Evolutionary conservation across 768 basidiomycete species (phyloP), one percentile per base, ranked within the genome.

Genomic region (Kwoniella sp.): DNA sequence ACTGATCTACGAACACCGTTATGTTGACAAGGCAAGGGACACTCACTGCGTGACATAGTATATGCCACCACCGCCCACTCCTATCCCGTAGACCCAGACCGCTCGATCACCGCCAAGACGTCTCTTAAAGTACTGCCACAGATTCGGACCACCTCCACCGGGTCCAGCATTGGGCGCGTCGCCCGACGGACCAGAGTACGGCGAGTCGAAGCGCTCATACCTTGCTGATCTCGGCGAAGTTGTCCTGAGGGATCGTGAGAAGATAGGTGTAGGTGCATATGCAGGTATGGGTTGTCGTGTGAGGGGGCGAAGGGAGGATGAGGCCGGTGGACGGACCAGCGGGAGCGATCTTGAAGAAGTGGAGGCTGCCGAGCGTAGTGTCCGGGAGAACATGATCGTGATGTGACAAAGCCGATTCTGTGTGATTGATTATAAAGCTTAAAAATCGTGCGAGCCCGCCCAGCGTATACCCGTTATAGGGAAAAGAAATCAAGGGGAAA

Each of bases 1-100:
- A 56, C 20, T 9, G 20, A 9, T 52, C 48, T n/a, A 41, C 4
- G 25, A 31, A 47, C 2, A 34, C 2, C 7, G 30, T 31, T 2
- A 45, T 2, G 23, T n/a, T 25, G 17, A 23, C 4, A 2, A 41
- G 22, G 22, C 26, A 4, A 4, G 30, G 25, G 51, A 23, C 17
- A 60, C 78, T 63, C 29, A 79, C 78, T 80, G 79, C 9, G 65
- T 55, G 4, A 80, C 70, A 70, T 80, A 80, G 58, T 80, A 80
- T 9, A 74, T 23, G 0, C 67, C 74, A 0, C 61, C 69, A 20
- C 79, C 79, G 17, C 70, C 72, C 9, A 76, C 51, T 13, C 69
- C 75, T 13, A 75, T 64, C 15, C 75, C 76, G 58, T 75, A 78
- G 15, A 78, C 61, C 58, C 62, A 71, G 0, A 80, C 58, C 2